Evolutionary conservation across 1,139 yeast genomes (phyloP), one percentile per base, ranked within the genome.

Genomic region (Geotrichum candidum): DNA sequence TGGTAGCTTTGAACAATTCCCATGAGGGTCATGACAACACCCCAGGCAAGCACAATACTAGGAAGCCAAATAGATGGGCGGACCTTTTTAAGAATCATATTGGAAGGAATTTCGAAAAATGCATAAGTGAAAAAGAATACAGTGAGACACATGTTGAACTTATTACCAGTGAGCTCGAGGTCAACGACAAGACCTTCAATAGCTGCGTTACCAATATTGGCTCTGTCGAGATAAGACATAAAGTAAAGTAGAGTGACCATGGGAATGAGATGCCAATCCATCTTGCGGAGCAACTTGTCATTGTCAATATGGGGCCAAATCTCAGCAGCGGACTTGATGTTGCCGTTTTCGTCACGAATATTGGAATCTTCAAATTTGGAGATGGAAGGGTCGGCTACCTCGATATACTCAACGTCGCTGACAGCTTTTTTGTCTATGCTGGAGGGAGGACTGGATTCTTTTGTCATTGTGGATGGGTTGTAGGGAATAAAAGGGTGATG

Each of bases 171-270:
- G 58, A 73, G 68, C 57, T 79, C 65, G 41, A 71, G 67, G 64
- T 80, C 76, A 1, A 73, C 69, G 63, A 76, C 77, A 63, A 86
- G 76, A 1, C 88, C 89, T 76, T 85, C 77, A 60, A 86, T 79
- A 0, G 89, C 80, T 4, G 89, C 88, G 67, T 81, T 83, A 13
- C 86, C 78, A 41, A 80, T 80, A 5, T 88, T 77, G 18, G 81
- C 74, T 68, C 86, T 86, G 72, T 86, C 91, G 83, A 86, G 80
- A 64, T 82, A 84, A 68, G 84, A 89, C 60, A 81, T 76, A 25
- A 84, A 79, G 69, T 84, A 84, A 46, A 84, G 72, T 15, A 81
- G 66, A 68, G 85, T 79, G 75, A 85, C 76, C 54, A 84, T 64
- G 0, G 90, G 90, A 66, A 85, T 72, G 65, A 86, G 69, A 63